These are phyloP conservation scores for Ophiostoma tasmaniense DNA, from an alignment of 2,329 filamentous ascomycete genomes.

Conservation along the genomic window DNA sequence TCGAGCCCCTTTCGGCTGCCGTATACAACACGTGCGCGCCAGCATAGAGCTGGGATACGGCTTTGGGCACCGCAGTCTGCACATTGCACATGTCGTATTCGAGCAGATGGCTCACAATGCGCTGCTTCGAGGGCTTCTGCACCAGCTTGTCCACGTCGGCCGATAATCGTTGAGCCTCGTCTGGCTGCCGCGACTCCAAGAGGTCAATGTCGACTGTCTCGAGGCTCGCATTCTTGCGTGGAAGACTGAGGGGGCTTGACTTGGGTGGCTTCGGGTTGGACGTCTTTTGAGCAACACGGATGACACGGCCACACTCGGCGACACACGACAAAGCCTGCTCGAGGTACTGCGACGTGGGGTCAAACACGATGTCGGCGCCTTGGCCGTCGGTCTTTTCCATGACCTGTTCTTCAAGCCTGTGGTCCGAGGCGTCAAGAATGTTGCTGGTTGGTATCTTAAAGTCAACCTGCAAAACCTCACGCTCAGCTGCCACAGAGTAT, in stretches of 20 bases:
- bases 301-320: constrained; percentile 21
- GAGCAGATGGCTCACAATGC: not conserved
- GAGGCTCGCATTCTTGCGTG: constrained; percentile 19
- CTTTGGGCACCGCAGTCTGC: not conserved
- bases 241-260: not conserved
- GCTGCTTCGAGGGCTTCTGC: constrained; percentile 8
- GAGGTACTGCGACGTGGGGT: constrained; percentile 33
- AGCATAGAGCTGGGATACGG: constrained; percentile 3
- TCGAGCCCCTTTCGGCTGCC: not conserved
- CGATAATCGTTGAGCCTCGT: constrained; percentile 14
- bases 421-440: not conserved
- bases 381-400: constrained; percentile 26
- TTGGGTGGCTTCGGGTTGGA: not conserved
- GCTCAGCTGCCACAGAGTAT: constrained; percentile 31
- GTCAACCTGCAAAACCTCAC: constrained; percentile 27
- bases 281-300: constrained; percentile 12
- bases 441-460: constrained; percentile 9
- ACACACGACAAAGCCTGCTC: constrained; percentile 28
- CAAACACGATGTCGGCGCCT: constrained; percentile 39
- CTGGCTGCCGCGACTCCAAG: constrained; percentile 12
- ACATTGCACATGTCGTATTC: constrained; percentile 16
- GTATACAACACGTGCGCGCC: constrained; percentile 7
- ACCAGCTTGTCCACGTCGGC: constrained; percentile 14
- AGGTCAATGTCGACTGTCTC: constrained; percentile 23
- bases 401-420: constrained; percentile 22